Evolutionary conservation across 1,139 yeast genomes (phyloP).

Genomic region (Pichia sp.): DNA sequence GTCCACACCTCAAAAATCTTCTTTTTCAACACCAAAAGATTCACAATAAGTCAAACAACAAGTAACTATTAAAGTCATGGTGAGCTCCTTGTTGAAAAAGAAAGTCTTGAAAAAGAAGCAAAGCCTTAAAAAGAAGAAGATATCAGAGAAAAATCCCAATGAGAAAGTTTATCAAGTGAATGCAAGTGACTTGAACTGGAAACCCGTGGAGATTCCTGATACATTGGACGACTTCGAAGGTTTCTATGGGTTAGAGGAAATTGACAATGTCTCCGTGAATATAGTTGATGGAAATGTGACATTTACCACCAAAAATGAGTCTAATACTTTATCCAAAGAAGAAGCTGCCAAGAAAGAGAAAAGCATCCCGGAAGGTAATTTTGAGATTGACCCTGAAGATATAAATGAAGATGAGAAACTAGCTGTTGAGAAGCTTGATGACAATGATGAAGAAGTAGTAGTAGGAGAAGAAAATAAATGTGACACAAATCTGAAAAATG

Average conservation of each 20-base stretch:
- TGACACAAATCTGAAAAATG: conserved; percentile 7
- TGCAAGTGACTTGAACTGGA: conserved; percentile 64
- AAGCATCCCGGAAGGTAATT: conserved; percentile 25
- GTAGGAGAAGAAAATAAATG: not conserved
- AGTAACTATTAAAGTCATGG: too few species aligned
- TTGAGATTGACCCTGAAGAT: conserved; percentile 26
- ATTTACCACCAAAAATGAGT: conserved; percentile 51
- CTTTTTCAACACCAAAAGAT: too few species aligned
- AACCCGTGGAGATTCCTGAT: conserved; percentile 75
- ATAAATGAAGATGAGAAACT: conserved; percentile 16
- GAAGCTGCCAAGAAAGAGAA: conserved; percentile 21
- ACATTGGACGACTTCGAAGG: conserved; percentile 86
- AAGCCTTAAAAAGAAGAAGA: not conserved
- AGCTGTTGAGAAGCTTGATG: conserved; percentile 16
- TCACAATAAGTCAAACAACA: too few species aligned
- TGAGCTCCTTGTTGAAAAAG: not conserved
- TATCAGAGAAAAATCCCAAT: not conserved
- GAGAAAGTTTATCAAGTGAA: conserved; percentile 32
- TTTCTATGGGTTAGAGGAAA: conserved; percentile 86
- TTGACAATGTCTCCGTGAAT: conserved; percentile 85
- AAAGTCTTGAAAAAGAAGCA: conserved; percentile 15
- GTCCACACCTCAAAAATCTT: too few species aligned
- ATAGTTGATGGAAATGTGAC: conserved; percentile 61
- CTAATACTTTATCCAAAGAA: conserved; percentile 24
- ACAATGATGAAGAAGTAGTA: conserved; percentile 1